Evolutionary conservation across 129 eudicot genomes (phyloP), one percentile per base, ranked within the genome.

Genomic region (Chrysanthemum makinoi): DNA sequence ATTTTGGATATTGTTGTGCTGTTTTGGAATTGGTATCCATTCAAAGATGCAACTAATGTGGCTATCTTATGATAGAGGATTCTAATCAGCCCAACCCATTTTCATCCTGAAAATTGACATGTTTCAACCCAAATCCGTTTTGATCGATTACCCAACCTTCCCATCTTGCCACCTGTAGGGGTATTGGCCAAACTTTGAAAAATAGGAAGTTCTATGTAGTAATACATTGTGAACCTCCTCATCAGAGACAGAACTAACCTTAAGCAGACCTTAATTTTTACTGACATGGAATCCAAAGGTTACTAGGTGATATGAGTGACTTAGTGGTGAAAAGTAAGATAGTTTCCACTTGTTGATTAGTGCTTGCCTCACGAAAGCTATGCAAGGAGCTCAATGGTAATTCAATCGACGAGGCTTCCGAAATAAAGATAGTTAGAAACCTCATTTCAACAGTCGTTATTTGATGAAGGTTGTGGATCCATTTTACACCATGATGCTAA

Each of bases 401-500:
- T 12, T 47, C 54, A 51, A 44, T 35, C 60, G 19, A 65, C 46
- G 44, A 51, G 33, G 5, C 33, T 49, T 56, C 62, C 30, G 10
- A 65, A 65, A 24, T 58, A 65, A 43, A 44, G 54, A 56, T 30
- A 73, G 61, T 68, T 50, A 18, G 53, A 39, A 72, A 91, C 96
- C 93, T 86, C 65, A 83, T 65, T 80, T 79, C 81, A 52, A 76
- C 28, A 35, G 57, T 85, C 85, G 73, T 62, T 77, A 79, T 67
- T 76, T 76, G 91, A 83, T 33, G 88, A 58, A 70, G 84, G 81
- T 44, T 85, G 84, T 62, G 74, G 80, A 55, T 94, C 97, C 96
- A 94, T 72, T 79, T 78, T 43, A 89, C 84, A 44, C 70, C 72
- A 56, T 89, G 96, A 82, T 87, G 89, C 96, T 97, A 94, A 58